phyloP scores from a whole-genome alignment of 208 protist species.

The Leishmania gerbilli region DNA sequence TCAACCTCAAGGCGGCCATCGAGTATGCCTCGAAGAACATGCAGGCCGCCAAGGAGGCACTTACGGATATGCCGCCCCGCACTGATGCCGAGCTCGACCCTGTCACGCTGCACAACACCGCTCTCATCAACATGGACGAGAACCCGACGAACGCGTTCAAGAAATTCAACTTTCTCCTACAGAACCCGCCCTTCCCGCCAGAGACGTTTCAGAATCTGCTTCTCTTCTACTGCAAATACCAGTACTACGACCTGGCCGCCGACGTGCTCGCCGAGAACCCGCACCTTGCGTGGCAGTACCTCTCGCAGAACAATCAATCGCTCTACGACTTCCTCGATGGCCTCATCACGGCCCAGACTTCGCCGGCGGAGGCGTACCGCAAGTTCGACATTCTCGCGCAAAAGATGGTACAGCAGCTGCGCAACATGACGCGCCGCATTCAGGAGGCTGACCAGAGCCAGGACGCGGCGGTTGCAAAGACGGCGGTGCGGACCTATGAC shows the following conservation, averaged over 20 bases:
- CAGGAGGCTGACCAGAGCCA: constrained; percentile 93
- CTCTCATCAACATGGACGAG: constrained; percentile 96
- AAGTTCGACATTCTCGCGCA: constrained; percentile 96
- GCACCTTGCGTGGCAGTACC: constrained; percentile 94
- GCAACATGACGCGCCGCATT: constrained; percentile 94
- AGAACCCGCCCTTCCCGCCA: constrained; percentile 95
- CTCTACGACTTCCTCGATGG: constrained; percentile 97
- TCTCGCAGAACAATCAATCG: constrained; percentile 90
- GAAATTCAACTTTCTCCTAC: constrained; percentile 97
- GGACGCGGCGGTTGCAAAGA: constrained; percentile 86
- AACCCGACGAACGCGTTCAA: constrained; percentile 94
- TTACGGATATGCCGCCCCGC: constrained; percentile 97
- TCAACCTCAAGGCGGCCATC: constrained; percentile 98
- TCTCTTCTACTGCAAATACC: constrained; percentile 97
- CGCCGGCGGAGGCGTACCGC: constrained; percentile 95
- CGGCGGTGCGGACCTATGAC: constrained; percentile 92
- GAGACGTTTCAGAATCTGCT: constrained; percentile 98
- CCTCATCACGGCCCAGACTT: constrained; percentile 94
- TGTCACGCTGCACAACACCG: constrained; percentile 98
- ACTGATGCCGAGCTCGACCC: constrained; percentile 96
- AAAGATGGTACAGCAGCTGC: constrained; percentile 95
- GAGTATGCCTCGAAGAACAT: constrained; percentile 95
- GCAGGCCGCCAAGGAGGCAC: constrained; percentile 92
- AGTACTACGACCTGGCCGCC: constrained; percentile 96
- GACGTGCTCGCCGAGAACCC: constrained; percentile 96